Conservation (phyloP, 1,139 yeast genomes). For the Diutina ranongensis region DNA sequence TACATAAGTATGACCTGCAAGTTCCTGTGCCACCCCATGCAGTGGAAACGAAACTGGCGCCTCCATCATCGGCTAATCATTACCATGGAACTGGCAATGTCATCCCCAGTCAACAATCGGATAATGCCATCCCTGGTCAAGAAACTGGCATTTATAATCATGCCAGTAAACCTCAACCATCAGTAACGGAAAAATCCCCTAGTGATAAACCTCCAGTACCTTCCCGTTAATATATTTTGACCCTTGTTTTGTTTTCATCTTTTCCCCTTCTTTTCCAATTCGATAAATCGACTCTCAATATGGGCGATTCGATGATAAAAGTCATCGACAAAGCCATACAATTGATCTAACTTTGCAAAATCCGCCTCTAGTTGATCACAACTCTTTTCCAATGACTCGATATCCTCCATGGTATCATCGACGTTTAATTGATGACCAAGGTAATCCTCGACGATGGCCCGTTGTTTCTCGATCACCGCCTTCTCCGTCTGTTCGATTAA, state of each 20-base stretch:
- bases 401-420: conserved; percentile 30
- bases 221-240: background rate
- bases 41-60: too few species aligned
- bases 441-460: conserved; percentile 21
- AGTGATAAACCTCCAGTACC: background rate
- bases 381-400: conserved; percentile 29
- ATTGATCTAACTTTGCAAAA: conserved; percentile 58
- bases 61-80: too few species aligned
- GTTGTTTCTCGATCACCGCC: conserved; percentile 19
- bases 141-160: background rate
- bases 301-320: conserved; percentile 20
- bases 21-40: background rate
- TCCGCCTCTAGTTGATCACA: conserved; percentile 52
- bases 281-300: conserved; percentile 7
- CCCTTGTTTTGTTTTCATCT: too few species aligned
- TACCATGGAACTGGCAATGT: background rate
- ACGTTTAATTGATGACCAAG: conserved; percentile 24
- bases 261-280: background rate
- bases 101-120: background rate
- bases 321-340: conserved; percentile 35
- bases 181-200: too few species aligned
- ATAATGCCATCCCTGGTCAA: background rate
- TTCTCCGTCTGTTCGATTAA: conserved; percentile 25
- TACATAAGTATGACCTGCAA: conserved; percentile 22
- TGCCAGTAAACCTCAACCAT: too few species aligned